Evolutionary conservation across 495 filamentous ascomycete genomes (phyloP).

Genomic region (Xylaria bambusicola): DNA sequence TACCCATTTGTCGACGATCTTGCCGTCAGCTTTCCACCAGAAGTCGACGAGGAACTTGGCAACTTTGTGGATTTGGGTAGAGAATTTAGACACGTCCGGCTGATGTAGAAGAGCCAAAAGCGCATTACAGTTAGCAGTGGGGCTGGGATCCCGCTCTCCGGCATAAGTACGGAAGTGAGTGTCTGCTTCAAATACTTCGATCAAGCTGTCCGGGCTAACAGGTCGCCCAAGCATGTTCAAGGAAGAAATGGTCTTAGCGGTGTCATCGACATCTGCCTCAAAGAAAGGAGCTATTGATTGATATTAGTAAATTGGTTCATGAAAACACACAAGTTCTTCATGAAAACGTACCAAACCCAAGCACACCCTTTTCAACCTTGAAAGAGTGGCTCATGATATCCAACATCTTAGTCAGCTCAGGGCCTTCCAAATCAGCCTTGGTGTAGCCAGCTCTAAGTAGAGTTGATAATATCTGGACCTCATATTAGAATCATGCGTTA

Average conservation of each 20-base stretch:
- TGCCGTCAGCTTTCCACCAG: constrained; percentile 25
- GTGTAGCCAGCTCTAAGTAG: constrained; percentile 26
- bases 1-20: constrained; percentile 34
- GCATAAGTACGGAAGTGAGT: constrained; percentile 45
- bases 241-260: constrained; percentile 42
- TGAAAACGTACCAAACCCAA: constrained; percentile 28
- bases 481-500: constrained; percentile 6
- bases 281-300: constrained; percentile 31
- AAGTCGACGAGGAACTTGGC: constrained; percentile 28
- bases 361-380: constrained; percentile 16
- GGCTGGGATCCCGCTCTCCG: constrained; percentile 40
- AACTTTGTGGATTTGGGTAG: constrained; percentile 23
- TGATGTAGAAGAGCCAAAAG: constrained; percentile 37
- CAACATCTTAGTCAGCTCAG: constrained; percentile 27
- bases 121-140: constrained; percentile 49
- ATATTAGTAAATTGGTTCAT: neutral
- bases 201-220: constrained; percentile 29
- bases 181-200: constrained; percentile 38
- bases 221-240: constrained; percentile 33
- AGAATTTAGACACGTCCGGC: constrained; percentile 17
- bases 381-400: constrained; percentile 23
- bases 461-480: constrained; percentile 21
- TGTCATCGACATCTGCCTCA: constrained; percentile 52
- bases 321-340: neutral
- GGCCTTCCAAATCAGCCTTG: constrained; percentile 20